phyloP scores from a whole-genome alignment of 345 rosid genomes.

The Citrus unshiu region DNA sequence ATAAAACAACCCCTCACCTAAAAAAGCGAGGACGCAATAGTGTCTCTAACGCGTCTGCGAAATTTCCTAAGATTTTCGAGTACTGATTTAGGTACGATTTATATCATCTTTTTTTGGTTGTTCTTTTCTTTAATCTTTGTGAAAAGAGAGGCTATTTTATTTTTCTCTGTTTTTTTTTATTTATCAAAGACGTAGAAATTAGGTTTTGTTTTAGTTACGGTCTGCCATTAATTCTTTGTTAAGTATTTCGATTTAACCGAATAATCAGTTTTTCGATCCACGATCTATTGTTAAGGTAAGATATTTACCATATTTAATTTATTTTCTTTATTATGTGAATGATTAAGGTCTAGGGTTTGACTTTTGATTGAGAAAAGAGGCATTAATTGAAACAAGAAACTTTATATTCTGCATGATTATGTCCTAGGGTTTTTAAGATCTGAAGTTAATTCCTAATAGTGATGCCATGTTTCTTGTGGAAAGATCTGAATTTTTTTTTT shows the following conservation, averaged over 20 bases:
- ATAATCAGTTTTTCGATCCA: not conserved
- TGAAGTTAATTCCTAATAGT: not conserved
- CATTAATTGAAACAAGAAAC: not conserved
- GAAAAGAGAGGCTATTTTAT: not conserved
- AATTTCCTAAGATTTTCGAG: constrained; percentile 18
- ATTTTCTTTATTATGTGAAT: not conserved
- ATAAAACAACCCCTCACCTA: not conserved
- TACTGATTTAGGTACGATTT: constrained; percentile 24
- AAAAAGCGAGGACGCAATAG: not conserved
- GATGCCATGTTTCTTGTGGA: not conserved
- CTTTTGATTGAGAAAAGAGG: not conserved
- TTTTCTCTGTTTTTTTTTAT: not conserved
- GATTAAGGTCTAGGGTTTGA: not conserved
- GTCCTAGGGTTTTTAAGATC: not conserved
- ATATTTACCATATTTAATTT: not conserved
- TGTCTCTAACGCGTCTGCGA: constrained; percentile 14
- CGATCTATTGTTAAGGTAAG: constrained; percentile 23
- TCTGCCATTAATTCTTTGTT: not conserved
- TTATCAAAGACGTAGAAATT: not conserved
- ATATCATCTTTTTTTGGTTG: not conserved
- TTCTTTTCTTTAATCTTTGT: not conserved
- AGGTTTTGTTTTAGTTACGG: not conserved
- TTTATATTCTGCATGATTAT: no score
- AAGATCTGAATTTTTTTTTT: not conserved
- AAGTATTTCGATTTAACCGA: not conserved